Conservation (phyloP, 192 early-diverging fungal genomes). For the Fimicolochytrium jonesii region DNA sequence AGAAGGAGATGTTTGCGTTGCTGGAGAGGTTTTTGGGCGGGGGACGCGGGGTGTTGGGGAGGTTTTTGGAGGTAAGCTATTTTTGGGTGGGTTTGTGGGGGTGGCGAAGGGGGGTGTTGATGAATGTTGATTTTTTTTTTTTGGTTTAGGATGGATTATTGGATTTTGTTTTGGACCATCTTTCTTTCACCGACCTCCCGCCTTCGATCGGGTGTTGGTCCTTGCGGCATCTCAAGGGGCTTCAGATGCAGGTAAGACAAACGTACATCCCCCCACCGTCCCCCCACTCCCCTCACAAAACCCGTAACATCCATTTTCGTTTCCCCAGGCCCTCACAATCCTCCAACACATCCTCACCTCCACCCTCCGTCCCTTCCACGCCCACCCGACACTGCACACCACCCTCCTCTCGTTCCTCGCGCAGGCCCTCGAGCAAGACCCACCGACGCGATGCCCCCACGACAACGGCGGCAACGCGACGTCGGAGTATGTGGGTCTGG, state of each 20-base stretch:
- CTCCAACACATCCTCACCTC: conserved; percentile 26
- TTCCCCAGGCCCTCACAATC: conserved; percentile 22
- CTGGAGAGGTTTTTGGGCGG: not conserved
- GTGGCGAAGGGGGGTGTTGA: not conserved
- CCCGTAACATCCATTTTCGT: too few species aligned
- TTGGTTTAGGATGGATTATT: conserved; percentile 34
- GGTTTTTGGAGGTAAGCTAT: conserved; percentile 9
- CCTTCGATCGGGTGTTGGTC: conserved; percentile 25
- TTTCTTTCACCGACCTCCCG: conserved; percentile 14
- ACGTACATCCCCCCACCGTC: not conserved
- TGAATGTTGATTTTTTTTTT: too few species aligned
- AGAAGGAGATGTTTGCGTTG: conserved; percentile 5
- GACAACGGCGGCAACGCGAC: conserved; percentile 8
- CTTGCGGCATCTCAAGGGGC: conserved; percentile 26
- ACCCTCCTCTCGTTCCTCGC: conserved; percentile 27
- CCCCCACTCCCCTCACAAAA: too few species aligned
- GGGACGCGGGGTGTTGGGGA: conserved; percentile 2
- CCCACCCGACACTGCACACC: conserved; percentile 15
- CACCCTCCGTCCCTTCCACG: conserved; percentile 22
- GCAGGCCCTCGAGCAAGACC: conserved; percentile 14
- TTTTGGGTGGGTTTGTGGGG: not conserved
- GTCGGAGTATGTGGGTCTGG: conserved; percentile 24
- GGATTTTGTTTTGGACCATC: conserved; percentile 32
- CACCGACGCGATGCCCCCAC: not conserved
- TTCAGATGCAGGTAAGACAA: conserved; percentile 30